Conservation (phyloP, 2,329 filamentous ascomycete species). For the Monosporascus sp. region DNA sequence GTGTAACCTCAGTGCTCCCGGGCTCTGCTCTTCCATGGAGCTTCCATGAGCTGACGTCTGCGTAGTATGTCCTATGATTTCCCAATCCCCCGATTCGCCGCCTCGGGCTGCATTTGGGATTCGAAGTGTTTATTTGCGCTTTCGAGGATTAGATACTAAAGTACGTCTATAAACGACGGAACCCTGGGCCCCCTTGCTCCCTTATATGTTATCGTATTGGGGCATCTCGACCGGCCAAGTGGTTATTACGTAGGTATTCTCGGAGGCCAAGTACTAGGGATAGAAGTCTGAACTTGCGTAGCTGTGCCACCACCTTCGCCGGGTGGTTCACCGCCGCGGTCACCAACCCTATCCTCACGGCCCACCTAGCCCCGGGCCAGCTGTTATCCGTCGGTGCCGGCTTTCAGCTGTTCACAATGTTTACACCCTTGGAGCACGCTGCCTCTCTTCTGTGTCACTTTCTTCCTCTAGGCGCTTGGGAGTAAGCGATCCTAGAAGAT, state of each 20-base stretch:
- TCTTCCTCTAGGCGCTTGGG: conserved; percentile 52
- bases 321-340: conserved; percentile 57
- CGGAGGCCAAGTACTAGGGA: no score
- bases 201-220: conserved; percentile 56
- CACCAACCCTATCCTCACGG: conserved; percentile 48
- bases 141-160: no score
- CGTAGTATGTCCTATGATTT: not conserved
- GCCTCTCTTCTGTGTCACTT: conserved; percentile 50
- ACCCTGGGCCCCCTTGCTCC: conserved; percentile 58
- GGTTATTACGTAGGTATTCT: conserved; percentile 21
- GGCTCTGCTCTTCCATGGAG: no score
- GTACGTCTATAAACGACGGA: conserved; percentile 46
- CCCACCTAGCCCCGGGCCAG: conserved; percentile 49
- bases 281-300: conserved; percentile 11
- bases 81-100: no score
- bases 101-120: no score
- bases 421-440: conserved; percentile 55
- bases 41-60: not conserved
- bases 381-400: conserved; percentile 51
- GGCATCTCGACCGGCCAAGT: conserved; percentile 28
- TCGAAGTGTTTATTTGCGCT: no score
- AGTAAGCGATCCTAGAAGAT: conserved; percentile 15
- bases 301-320: conserved; percentile 51
- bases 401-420: conserved; percentile 49
- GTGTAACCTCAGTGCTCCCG: not conserved